Base-by-base conservation (phyloP, 306 rosid species). In the Sesbania bispinosa region DNA sequence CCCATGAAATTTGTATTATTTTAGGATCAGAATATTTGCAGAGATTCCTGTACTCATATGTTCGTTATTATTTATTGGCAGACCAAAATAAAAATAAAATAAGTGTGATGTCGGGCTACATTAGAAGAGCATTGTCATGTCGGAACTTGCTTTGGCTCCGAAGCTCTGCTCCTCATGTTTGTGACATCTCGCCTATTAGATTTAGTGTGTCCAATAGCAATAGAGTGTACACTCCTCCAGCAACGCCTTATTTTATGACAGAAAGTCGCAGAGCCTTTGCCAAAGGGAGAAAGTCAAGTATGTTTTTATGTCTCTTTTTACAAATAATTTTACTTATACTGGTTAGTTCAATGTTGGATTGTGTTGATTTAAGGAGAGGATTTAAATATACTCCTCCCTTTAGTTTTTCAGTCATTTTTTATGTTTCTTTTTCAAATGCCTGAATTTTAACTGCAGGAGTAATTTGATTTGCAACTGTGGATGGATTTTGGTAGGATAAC, bases 281-380 rank as follows among this genome's bases (percentile, higher is more conserved):
- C 53, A 91, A 91, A 79, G 98, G 87, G 63, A 87, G 96, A 32
- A 94, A 89, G 81, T 81, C 96, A 77, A 87, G 96, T 89, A 84
- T 39, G 62, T n/a, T 48, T 39, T 48, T 39, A 30, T 48, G 19
- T 39, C 57, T 48, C 62, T 54, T 35, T 26, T 53, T 9, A 4
- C 21, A 39, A 62, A 29, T 13, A 10, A 3, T 20, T 81, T 59
- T 50, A 35, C 38, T 59, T 70, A n/a, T 32, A 29, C 11, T 30
- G 6, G 10, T 45, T 30, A 7, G 64, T 21, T 74, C 24, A 7
- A 3, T 51, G 54, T 23, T 23, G 10, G 46, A 23, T 39, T 57
- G 1, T 27, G 5, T 38, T n/a, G 35, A 13, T 57, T 64, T 46
- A 24, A 29, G 63, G 46, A 21, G 57, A 10, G 55, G 10, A 46